phyloP scores from a whole-genome alignment of 1,284 basidiomycete genomes.

The Porodaedalea pini region DNA sequence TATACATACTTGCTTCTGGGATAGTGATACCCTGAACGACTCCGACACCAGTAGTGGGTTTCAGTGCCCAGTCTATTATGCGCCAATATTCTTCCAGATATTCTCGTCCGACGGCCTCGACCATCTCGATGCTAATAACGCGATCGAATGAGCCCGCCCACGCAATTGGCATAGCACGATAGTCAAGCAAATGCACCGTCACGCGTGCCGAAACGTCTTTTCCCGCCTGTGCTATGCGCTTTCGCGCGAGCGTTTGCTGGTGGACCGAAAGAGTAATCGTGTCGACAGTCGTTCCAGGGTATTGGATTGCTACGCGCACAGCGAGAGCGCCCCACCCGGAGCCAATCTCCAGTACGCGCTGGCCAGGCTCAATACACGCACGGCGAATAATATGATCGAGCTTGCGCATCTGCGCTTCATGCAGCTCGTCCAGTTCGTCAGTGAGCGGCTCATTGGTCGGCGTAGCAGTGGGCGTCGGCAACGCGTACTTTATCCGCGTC shows the following conservation, averaged over 20 bases:
- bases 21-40: constrained; percentile 80
- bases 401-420: constrained; percentile 68
- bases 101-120: constrained; percentile 73
- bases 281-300: constrained; percentile 62
- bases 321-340: constrained; percentile 80
- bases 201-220: constrained; percentile 33
- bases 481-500: neutral
- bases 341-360: constrained; percentile 76
- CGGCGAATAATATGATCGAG: constrained; percentile 51
- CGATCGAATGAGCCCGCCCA: constrained; percentile 70
- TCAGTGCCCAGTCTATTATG: constrained; percentile 68
- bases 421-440: constrained; percentile 47
- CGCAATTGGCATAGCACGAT: constrained; percentile 56
- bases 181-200: constrained; percentile 75
- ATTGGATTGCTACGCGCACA: constrained; percentile 53
- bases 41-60: constrained; percentile 56
- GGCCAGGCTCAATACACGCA: constrained; percentile 50
- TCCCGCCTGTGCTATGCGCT: constrained; percentile 46
- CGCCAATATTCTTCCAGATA: constrained; percentile 66
- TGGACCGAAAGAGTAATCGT: constrained; percentile 73
- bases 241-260: constrained; percentile 62
- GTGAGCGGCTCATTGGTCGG: constrained; percentile 4
- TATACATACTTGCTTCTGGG: constrained; percentile 62
- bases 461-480: constrained; percentile 12
- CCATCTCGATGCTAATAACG: constrained; percentile 77